Conservation (phyloP, 306 rosid species). For the Astragalus glycyphyllos region DNA sequence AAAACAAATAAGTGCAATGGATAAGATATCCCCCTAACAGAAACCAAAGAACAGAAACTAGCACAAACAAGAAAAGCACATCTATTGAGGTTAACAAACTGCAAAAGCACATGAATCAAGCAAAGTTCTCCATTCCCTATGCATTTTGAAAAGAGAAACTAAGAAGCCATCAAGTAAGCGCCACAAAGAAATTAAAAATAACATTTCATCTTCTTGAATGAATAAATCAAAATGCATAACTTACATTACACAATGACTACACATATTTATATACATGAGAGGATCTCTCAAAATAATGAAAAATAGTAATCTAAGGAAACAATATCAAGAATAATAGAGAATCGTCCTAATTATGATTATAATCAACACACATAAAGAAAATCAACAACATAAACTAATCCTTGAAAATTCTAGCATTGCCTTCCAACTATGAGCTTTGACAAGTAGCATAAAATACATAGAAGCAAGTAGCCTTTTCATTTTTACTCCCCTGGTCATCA, state of each 20-base stretch:
- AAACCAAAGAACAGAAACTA: neutral
- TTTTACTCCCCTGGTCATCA: neutral
- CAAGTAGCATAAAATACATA: neutral
- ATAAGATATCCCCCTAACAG: neutral
- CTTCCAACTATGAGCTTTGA: neutral
- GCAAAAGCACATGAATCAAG: neutral
- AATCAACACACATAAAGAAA: neutral
- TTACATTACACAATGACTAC: too few relatives aligned
- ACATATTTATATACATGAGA: too few relatives aligned
- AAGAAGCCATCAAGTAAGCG: constrained; percentile 5
- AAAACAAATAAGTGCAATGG: neutral
- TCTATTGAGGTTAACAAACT: neutral
- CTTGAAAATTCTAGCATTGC: constrained; percentile 8
- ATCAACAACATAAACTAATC: neutral
- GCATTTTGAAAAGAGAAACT: neutral
- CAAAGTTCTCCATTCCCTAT: constrained; percentile 4
- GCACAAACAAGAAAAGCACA: neutral
- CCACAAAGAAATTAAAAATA: constrained; percentile 15
- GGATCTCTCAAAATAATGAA: too few relatives aligned
- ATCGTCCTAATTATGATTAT: too few relatives aligned
- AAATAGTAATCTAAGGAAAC: too few relatives aligned
- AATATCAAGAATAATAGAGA: too few relatives aligned
- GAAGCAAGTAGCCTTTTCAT: neutral
- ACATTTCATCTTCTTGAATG: neutral
- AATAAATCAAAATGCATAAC: too few relatives aligned